Base-by-base conservation (phyloP, 1,139 yeast species). In the Taphrina confusa region DNA sequence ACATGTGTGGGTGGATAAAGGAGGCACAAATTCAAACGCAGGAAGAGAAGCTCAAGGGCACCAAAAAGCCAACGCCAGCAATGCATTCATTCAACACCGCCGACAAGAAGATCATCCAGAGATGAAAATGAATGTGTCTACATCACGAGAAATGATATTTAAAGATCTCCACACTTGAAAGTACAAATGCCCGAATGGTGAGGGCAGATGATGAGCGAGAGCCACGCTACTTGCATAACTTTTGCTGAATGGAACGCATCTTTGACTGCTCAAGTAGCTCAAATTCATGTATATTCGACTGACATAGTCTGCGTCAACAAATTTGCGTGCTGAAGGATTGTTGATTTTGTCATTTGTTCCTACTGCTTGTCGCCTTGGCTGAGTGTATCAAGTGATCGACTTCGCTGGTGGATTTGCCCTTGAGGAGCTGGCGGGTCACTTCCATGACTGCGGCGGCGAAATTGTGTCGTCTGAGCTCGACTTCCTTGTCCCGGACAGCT, bases 401-500 rank as follows among this genome's bases (percentile, higher is more conserved):
- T n/a, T 58, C 58, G 6, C 28, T 5, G 14, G 25, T 23, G 23
- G 54, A 27, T 16, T 34, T 42, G 16, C 18, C 18, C 27, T 42
- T 39, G 1, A 50, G 37, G 27, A 49, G 23, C 1, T 16, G 25
- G 16, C 42, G 39, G 25, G 57, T 34, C 9, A 54, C 27, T 31
- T 33, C 14, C 60, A 79, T 74, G 12, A 82, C 76, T 46, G 84
- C 71, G 1, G 82, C 83, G 3, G 80, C 75, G 67, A 80, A 80
- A 68, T 83, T 84, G 66, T 79, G 82, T 62, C 80, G 75, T 61
- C 90, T 75, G 64, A 82, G 71, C 27, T 69, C 67, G 62, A 76
- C 76, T 61, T 78, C 81, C 8, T 73, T 67, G 16, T 62, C 61
- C 80, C 80, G 76, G n/a, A 61, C 68, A 22, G 66, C 70, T 27